A percentile compares a stretch with the other conserved stretches of the same genome.
phyloP scores from a whole-genome alignment of 768 basidiomycete genomes.

The Phlebiopsis gigantea region DNA sequence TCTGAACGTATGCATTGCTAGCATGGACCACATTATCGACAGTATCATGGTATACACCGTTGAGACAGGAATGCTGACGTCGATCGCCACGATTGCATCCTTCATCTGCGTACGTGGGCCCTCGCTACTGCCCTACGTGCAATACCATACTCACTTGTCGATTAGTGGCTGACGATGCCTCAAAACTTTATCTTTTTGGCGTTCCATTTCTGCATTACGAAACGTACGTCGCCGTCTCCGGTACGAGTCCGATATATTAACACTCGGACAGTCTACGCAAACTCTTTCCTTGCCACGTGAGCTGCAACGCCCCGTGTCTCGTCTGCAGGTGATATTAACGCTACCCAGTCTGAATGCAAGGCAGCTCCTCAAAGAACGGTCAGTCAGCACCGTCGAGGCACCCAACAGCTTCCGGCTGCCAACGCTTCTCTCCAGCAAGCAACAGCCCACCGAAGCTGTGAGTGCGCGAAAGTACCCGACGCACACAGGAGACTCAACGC shows the following conservation, averaged over 20 bases:
- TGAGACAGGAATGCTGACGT: conserved; percentile 16
- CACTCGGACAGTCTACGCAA: conserved; percentile 17
- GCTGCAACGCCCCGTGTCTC: not conserved
- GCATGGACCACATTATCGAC: conserved; percentile 18
- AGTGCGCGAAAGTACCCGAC: not conserved
- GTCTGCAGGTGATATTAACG: not conserved
- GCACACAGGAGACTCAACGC: not conserved
- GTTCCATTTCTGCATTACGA: conserved; percentile 15
- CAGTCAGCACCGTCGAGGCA: not conserved
- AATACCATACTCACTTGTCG: not conserved
- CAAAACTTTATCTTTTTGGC: conserved; percentile 17
- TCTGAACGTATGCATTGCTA: conserved; percentile 2
- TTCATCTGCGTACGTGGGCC: conserved; percentile 17
- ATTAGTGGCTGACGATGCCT: conserved; percentile 17
- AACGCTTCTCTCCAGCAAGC: not conserved
- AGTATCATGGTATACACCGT: conserved; percentile 16
- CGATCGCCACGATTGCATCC: conserved; percentile 9
- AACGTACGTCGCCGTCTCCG: conserved; percentile 7
- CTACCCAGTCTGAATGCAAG: conserved; percentile 11
- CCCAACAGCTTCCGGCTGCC: conserved; percentile 4
- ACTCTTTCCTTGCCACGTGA: conserved; percentile 18
- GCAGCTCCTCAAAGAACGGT: conserved; percentile 5
- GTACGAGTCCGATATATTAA: no score
- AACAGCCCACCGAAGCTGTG: not conserved
- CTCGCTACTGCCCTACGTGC: not conserved